These are phyloP conservation scores for Penicillium cosmopolitanum DNA, from an alignment of 495 filamentous ascomycete genomes.

Conservation along the genomic window DNA sequence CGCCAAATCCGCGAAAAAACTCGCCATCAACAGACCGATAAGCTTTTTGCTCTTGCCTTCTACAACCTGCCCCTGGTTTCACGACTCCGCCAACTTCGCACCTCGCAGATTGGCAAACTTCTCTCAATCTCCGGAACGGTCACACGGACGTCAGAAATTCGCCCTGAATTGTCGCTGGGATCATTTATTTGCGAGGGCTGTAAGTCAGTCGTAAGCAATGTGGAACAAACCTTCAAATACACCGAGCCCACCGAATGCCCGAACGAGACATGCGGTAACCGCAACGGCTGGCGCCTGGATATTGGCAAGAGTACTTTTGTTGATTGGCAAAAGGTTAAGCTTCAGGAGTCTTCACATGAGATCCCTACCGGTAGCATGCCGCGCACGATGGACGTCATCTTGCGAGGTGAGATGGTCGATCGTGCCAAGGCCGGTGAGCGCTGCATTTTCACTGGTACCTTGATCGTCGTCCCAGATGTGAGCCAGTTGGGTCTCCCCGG, in stretches of 20 bases:
- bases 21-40: constrained; percentile 94
- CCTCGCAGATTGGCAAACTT: constrained; percentile 87
- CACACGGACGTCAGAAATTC: constrained; percentile 93
- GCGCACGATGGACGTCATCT: constrained; percentile 93
- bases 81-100: constrained; percentile 84
- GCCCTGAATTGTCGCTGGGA: constrained; percentile 87
- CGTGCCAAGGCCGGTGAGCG: constrained; percentile 96
- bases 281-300: constrained; percentile 87
- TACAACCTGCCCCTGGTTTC: constrained; percentile 97
- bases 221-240: constrained; percentile 97
- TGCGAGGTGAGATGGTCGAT: constrained; percentile 98
- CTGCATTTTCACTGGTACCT: constrained; percentile 92
- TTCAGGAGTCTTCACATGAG: constrained; percentile 97
- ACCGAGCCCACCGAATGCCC: constrained; percentile 96
- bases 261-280: constrained; percentile 87
- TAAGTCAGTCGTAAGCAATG: constrained; percentile 76
- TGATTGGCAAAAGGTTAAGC: constrained; percentile 97
- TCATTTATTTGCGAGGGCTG: constrained; percentile 93
- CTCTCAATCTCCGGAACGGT: constrained; percentile 95
- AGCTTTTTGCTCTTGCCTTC: constrained; percentile 91
- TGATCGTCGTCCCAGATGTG: constrained; percentile 97
- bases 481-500: constrained; percentile 93
- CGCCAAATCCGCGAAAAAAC: constrained; percentile 59
- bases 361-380: constrained; percentile 99
- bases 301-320: constrained; percentile 97